phyloP scores from a whole-genome alignment of 768 basidiomycete species.

The Rhizopogon roseolus region DNA sequence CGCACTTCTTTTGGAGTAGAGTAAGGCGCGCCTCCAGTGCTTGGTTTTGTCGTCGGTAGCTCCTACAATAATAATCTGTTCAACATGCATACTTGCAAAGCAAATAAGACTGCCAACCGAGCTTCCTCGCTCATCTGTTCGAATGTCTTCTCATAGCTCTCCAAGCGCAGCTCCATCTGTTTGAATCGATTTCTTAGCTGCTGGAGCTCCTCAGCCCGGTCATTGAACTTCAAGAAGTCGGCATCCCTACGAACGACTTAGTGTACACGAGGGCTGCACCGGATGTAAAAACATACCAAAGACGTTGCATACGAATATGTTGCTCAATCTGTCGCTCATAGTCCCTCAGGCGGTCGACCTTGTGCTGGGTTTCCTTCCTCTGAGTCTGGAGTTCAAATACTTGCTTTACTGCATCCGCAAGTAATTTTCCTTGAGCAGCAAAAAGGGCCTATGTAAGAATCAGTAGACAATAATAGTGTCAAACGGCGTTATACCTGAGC shows the following conservation, averaged over 20 bases:
- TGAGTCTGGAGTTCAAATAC: conserved; percentile 73
- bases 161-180: conserved; percentile 62
- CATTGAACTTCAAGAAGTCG: conserved; percentile 68
- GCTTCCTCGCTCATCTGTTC: conserved; percentile 51
- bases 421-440: conserved; percentile 59
- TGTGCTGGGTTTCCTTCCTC: conserved; percentile 73
- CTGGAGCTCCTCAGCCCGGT: conserved; percentile 54
- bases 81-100: not conserved
- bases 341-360: conserved; percentile 74
- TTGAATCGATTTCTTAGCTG: conserved; percentile 52
- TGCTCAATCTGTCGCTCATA: conserved; percentile 89
- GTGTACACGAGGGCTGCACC: conserved; percentile 6
- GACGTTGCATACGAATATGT: conserved; percentile 64
- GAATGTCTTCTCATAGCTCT: conserved; percentile 52
- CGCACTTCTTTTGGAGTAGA: conserved; percentile 38
- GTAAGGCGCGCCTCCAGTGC: conserved; percentile 53
- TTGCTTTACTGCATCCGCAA: conserved; percentile 64
- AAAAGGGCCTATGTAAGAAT: conserved; percentile 49
- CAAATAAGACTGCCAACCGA: conserved; percentile 37
- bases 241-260: conserved; percentile 48
- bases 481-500: conserved; percentile 40
- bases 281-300: conserved; percentile 56
- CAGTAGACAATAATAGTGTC: not conserved
- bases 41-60: conserved; percentile 56
- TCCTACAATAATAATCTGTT: conserved; percentile 29